Base-by-base conservation (phyloP, 345 rosid genomes). In the Eucalyptus tenuipes region DNA sequence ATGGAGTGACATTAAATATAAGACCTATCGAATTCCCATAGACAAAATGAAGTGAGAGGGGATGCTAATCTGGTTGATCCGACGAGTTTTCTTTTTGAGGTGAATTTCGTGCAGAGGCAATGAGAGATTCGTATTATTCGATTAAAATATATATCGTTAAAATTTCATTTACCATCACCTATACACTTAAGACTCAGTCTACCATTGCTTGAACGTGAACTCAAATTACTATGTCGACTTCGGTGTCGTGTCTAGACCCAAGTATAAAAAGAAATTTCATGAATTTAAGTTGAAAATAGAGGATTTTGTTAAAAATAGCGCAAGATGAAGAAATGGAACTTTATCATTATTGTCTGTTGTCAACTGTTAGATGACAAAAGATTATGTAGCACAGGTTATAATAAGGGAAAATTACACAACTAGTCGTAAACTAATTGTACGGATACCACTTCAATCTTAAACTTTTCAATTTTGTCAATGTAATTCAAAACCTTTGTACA, bases 391-490 rank as follows among this genome's bases (percentile, higher is more conserved):
- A n/a, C 20, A 49, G 0, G 12, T 53, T 53, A 53, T 53, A 1
- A 55, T 55, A 55, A 2, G 25, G 27, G 12, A 53, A 53, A 53
- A 53, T 22, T 0, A 55, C 25, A 55, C 59, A 22, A 55, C 22
- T 0, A 8, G 59, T 8, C 10, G 10, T 55, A 55, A 22, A 55
- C 3, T 55, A 55, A 49, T 22, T 55, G 2, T 22, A 55, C 0
- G 0, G 18, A 55, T 8, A 0, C 12, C 5, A 55, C 0, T 22
- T 55, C 5, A 1, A 55, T 55, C 0, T 22, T 55, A 8, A 22
- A 55, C 0, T 55, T 55, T 55, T 55, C 12, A 55, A 55, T 55
- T 53, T 55, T 55, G 5, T 55, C 27, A 55, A 55, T 55, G 4
- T 55, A 55, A 10, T 55, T 55, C 3, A 3, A 55, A 55, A 55